These are phyloP conservation scores for Periconia sp. DNA, from an alignment of 2,329 filamentous ascomycete species.

Conservation along the genomic window DNA sequence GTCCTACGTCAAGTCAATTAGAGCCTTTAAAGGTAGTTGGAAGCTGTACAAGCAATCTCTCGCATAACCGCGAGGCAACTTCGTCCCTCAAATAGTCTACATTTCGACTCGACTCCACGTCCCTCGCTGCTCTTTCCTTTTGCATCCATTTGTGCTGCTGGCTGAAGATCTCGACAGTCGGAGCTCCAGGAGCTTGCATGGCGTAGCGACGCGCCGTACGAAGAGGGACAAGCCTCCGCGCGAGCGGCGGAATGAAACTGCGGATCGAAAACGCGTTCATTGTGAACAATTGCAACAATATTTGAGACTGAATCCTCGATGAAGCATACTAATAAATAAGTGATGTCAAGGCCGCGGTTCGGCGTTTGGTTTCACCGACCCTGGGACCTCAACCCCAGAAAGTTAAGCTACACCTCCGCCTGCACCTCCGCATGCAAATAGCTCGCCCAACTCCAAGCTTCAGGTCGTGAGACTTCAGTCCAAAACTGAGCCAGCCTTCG, in stretches of 20 bases:
- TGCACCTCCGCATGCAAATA: too few relatives aligned
- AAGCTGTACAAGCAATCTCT: slow-evolving; percentile 74
- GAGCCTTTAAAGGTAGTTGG: slow-evolving; percentile 4
- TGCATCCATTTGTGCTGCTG: slow-evolving; percentile 85
- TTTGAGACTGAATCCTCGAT: too few relatives aligned
- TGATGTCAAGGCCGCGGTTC: slow-evolving; percentile 22
- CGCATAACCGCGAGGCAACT: slow-evolving; percentile 81
- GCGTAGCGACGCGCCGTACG: slow-evolving; percentile 67
- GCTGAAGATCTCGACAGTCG: slow-evolving; percentile 91
- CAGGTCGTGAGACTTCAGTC: too few relatives aligned
- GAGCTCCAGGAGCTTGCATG: slow-evolving; percentile 75
- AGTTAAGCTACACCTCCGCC: slow-evolving; percentile 8
- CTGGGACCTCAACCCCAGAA: too few relatives aligned
- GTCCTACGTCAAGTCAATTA: slow-evolving; percentile 62
- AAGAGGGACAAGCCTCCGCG: slow-evolving; percentile 30
- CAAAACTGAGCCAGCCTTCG: too few relatives aligned
- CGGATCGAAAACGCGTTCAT: slow-evolving; percentile 44
- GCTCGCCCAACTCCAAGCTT: too few relatives aligned
- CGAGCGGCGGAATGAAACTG: slow-evolving; percentile 42
- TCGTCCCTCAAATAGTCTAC: slow-evolving; percentile 95
- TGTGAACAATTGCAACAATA: slow-evolving; percentile 3
- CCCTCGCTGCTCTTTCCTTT: slow-evolving; percentile 80
- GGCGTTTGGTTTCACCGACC: slow-evolving; percentile 22
- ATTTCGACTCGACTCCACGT: slow-evolving; percentile 74
- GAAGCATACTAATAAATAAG: too few relatives aligned